Evolutionary conservation across 129 eudicot species (phyloP).

Genomic region (Glebionis coronaria): DNA sequence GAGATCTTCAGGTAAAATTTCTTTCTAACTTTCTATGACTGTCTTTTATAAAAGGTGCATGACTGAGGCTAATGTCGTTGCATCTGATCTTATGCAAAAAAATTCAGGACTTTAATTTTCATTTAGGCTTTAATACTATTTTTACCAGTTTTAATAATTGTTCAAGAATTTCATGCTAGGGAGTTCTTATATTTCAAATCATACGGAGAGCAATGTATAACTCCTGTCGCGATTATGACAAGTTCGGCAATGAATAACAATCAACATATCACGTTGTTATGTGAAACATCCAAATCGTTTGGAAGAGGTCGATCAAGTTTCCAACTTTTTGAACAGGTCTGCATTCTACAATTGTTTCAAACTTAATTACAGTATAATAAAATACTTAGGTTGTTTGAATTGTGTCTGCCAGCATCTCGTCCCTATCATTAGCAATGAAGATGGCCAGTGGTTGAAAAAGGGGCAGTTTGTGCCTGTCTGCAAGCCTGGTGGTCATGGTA

Average conservation of each 20-base stretch:
- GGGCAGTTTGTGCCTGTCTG: conserved; percentile 83
- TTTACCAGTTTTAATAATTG: conserved; percentile 18
- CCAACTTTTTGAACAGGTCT: conserved; percentile 98
- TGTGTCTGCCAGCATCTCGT: conserved; percentile 86
- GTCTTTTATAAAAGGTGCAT: conserved; percentile 8
- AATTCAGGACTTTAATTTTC: conserved; percentile 9
- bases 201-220: conserved; percentile 84
- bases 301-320: too few species aligned
- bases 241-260: too few species aligned
- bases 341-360: conserved; percentile 1
- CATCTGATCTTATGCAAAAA: conserved; percentile 3
- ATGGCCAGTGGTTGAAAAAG: conserved; percentile 81
- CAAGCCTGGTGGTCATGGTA: too few species aligned
- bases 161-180: conserved; percentile 62
- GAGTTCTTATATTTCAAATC: conserved; percentile 88
- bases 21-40: conserved; percentile 19
- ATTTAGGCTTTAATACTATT: conserved; percentile 7
- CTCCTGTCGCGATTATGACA: too few species aligned
- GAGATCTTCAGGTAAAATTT: conserved; percentile 87
- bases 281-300: too few species aligned
- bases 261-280: too few species aligned
- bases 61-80: not conserved
- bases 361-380: not conserved
- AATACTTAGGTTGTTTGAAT: conserved; percentile 20
- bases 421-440: conserved; percentile 87